phyloP scores from a whole-genome alignment of 2,329 filamentous ascomycete species.

The Penicillium janthinellum region DNA sequence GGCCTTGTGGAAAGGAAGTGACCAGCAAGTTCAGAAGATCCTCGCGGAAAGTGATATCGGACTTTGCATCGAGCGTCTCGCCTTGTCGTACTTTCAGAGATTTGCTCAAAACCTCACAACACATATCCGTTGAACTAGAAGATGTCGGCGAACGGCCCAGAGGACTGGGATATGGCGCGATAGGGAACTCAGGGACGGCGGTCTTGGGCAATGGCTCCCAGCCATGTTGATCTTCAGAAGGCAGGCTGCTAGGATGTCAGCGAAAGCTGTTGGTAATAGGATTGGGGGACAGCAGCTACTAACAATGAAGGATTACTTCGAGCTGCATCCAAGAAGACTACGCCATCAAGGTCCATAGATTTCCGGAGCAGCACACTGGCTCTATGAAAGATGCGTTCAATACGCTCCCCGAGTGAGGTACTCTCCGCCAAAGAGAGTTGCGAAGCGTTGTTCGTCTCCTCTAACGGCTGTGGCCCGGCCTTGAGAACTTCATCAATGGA shows the following conservation, averaged over 20 bases:
- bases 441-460: neutral
- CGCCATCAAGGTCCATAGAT: slow-evolving; percentile 46
- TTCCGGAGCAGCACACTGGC: slow-evolving; percentile 49
- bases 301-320: slow-evolving; percentile 29
- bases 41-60: slow-evolving; percentile 15
- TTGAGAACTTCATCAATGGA: slow-evolving; percentile 11
- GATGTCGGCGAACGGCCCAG: neutral
- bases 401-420: slow-evolving; percentile 20
- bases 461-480: neutral
- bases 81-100: slow-evolving; percentile 12
- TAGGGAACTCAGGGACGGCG: neutral
- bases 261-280: neutral
- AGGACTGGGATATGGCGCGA: slow-evolving; percentile 1
- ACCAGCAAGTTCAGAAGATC: slow-evolving; percentile 21
- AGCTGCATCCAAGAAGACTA: slow-evolving; percentile 34
- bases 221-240: slow-evolving; percentile 16
- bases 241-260: slow-evolving; percentile 15
- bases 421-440: slow-evolving; percentile 12
- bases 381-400: slow-evolving; percentile 42
- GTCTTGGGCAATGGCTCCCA: slow-evolving; percentile 26
- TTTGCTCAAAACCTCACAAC: slow-evolving; percentile 25
- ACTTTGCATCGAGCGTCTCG: neutral
- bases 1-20: slow-evolving; percentile 28
- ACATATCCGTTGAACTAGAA: slow-evolving; percentile 6
- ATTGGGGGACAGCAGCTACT: slow-evolving; percentile 2